Conservation (phyloP, 352 stramenopile genomes). For the Globisporangium perplexum region DNA sequence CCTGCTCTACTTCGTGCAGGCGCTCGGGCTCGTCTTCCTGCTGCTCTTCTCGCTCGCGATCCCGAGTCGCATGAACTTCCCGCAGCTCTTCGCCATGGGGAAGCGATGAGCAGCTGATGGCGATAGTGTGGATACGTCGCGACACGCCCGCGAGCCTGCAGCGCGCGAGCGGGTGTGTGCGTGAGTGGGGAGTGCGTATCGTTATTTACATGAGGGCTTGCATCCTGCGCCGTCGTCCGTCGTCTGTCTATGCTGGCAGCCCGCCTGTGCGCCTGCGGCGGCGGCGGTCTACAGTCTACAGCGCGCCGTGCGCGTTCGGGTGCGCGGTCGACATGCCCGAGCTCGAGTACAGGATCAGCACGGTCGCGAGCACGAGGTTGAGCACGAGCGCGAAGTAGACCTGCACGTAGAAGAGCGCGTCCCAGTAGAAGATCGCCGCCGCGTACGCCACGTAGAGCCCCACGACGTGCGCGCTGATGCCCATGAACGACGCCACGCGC, state of each 20-base stretch:
- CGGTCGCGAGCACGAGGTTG: conserved; percentile 47
- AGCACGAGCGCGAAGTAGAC: conserved; percentile 67
- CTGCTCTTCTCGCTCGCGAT: conserved; percentile 76
- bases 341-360: conserved; percentile 55
- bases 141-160: too few species aligned
- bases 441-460: conserved; percentile 71
- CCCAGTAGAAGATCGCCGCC: conserved; percentile 65
- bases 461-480: conserved; percentile 72
- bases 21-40: conserved; percentile 56
- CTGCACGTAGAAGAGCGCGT: conserved; percentile 70
- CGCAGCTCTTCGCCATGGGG: conserved; percentile 72
- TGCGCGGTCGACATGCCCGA: conserved; percentile 54
- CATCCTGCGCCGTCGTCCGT: neutral
- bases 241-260: neutral
- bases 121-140: conserved; percentile 3
- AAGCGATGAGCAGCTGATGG: conserved; percentile 39
- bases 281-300: conserved; percentile 21
- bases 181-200: neutral
- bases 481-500: conserved; percentile 73
- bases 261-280: neutral
- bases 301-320: conserved; percentile 31
- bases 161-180: neutral
- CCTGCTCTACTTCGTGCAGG: conserved; percentile 71
- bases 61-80: conserved; percentile 77
- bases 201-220: conserved; percentile 13